These are phyloP conservation scores for Pelargonium cotyledonis DNA, from an alignment of 441 rosid genomes.

Conservation along the genomic window DNA sequence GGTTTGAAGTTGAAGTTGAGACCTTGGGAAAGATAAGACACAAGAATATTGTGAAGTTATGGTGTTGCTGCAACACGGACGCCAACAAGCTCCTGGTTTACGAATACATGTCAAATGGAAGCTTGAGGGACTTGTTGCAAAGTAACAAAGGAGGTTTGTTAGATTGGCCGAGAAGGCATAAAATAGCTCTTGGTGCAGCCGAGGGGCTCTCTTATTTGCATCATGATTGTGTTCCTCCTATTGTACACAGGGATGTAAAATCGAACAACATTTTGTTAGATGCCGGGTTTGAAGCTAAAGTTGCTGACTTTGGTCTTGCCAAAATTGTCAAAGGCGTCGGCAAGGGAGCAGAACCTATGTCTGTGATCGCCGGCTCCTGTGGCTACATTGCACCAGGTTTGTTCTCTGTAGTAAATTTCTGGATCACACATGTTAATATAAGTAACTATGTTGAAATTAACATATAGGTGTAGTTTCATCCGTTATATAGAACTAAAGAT, in stretches of 20 bases:
- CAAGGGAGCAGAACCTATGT: conserved; percentile 76
- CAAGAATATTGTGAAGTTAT: conserved; percentile 48
- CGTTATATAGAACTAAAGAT: no score
- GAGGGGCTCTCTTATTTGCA: conserved; percentile 91
- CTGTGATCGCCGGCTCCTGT: conserved; percentile 95
- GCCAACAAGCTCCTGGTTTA: conserved; percentile 90
- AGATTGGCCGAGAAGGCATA: conserved; percentile 78
- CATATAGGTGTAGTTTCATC: no score
- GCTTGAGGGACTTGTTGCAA: conserved; percentile 44
- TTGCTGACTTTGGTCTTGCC: conserved; percentile 95
- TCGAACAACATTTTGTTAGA: conserved; percentile 88
- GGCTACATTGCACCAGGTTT: conserved; percentile 98
- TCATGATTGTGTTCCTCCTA: conserved; percentile 25
- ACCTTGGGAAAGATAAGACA: conserved; percentile 66
- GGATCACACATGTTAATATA: neutral
- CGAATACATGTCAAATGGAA: conserved; percentile 67
- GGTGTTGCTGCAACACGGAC: conserved; percentile 81
- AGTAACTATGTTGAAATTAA: no score
- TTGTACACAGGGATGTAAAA: conserved; percentile 94
- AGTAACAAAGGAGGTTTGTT: conserved; percentile 70
- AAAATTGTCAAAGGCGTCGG: conserved; percentile 67
- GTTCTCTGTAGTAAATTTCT: neutral
- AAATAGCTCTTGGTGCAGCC: conserved; percentile 73
- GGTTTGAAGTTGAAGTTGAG: conserved; percentile 77
- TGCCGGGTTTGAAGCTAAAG: conserved; percentile 71